phyloP scores from a whole-genome alignment of 495 filamentous ascomycete genomes.

The Xylaria flabelliformis region DNA sequence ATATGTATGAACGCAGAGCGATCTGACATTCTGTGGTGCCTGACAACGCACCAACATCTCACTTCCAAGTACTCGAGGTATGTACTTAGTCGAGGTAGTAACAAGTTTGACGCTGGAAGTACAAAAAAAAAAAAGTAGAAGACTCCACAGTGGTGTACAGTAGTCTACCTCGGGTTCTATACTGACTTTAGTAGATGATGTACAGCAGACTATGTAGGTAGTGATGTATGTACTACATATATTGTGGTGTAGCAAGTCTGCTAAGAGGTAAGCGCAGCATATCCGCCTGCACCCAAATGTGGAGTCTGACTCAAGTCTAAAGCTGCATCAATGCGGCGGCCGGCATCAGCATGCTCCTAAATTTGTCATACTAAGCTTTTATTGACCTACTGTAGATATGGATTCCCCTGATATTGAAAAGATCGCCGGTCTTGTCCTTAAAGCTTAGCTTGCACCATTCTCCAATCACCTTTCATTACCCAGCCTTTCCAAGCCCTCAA shows the following conservation, averaged over 20 bases:
- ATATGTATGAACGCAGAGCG: background rate
- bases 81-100: no score
- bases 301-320: background rate
- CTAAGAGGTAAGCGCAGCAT: background rate
- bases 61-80: background rate
- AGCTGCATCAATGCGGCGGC: background rate
- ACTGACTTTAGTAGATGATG: background rate
- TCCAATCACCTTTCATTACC: conserved; percentile 1
- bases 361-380: conserved; percentile 24
- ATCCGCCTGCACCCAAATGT: background rate
- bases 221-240: no score
- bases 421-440: conserved; percentile 21
- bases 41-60: background rate
- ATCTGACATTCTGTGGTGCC: background rate
- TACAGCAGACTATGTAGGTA: no score
- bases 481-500: background rate
- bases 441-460: conserved; percentile 20
- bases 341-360: conserved; percentile 1
- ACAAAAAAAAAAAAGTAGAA: background rate
- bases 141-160: background rate
- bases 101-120: background rate
- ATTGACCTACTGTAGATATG: background rate
- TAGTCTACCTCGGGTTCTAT: background rate
- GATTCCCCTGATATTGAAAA: conserved; percentile 12
- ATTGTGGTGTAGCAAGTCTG: no score